Evolutionary conservation across 805 yeast species (phyloP).

Genomic region (Myxozyma mucilagina): DNA sequence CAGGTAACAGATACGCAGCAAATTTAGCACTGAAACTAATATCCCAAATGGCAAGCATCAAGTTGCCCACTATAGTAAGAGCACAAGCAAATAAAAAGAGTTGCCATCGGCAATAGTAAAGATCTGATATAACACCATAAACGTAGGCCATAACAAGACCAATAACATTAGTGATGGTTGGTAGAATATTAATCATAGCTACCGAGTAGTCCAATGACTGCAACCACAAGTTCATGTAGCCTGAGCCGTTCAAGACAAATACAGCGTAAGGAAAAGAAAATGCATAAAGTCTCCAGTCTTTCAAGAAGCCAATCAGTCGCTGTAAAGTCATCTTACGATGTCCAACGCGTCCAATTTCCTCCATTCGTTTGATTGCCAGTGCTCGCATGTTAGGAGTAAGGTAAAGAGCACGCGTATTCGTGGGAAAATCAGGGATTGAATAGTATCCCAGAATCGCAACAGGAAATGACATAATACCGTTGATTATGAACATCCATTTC

Average conservation of each 20-base stretch:
- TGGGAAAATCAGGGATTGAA: slow-evolving; percentile 56
- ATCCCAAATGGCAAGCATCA: slow-evolving; percentile 56
- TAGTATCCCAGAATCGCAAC: slow-evolving; percentile 48
- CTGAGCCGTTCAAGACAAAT: not conserved
- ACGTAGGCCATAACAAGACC: slow-evolving; percentile 37
- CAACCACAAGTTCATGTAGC: slow-evolving; percentile 40
- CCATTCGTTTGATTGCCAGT: slow-evolving; percentile 18
- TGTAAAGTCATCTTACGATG: slow-evolving; percentile 15
- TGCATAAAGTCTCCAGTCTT: slow-evolving; percentile 11
- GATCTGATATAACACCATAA: slow-evolving; percentile 38
- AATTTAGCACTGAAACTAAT: slow-evolving; percentile 56
- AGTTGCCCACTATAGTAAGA: slow-evolving; percentile 49
- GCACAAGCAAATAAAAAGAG: slow-evolving; percentile 50
- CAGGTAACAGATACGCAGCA: slow-evolving; percentile 59
- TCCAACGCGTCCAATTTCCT: slow-evolving; percentile 11
- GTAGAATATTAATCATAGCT: slow-evolving; percentile 38
- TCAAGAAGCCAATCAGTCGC: slow-evolving; percentile 3
- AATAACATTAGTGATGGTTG: slow-evolving; percentile 41
- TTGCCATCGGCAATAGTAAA: slow-evolving; percentile 45
- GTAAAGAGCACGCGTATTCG: slow-evolving; percentile 18
- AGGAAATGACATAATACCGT: slow-evolving; percentile 60
- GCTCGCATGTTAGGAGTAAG: slow-evolving; percentile 9
- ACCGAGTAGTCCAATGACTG: slow-evolving; percentile 31
- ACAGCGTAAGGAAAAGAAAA: not conserved
- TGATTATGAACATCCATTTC: slow-evolving; percentile 74